Base-by-base conservation (phyloP, 2,329 filamentous ascomycete species). In the Nannizziopsis barbatae region DNA sequence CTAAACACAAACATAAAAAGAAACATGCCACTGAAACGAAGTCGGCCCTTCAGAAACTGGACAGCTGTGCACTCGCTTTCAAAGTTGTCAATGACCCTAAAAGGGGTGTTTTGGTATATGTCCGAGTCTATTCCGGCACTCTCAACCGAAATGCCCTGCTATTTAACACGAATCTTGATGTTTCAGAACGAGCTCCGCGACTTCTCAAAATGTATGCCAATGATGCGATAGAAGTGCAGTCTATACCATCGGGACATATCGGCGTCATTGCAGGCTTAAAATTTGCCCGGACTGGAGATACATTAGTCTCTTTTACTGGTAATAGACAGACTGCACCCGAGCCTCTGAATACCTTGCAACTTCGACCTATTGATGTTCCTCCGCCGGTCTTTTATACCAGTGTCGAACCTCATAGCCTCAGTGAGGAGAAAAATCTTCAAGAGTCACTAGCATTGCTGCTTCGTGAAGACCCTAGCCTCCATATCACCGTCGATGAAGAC, bases 331-430 rank as follows among this genome's bases (percentile, higher is more conserved):
- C 77, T 0, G 81, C 86, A 1, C 79, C 84, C 14, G 75, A 80
- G 12, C 75, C 79, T 0, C 69, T 95, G 42, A 80, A 82, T 43
- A 81, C 76, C 12, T 70, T 96, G 12, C 88, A 95, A 60, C 77
- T 98, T 32, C 80, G 87, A 12, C 87, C 92, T 0, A 92, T 94
- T 22, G 78, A 85, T 51, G 86, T 95, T 0, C 90, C 92, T 0
- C 88, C 92, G 0, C 88, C 92, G 0, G 92, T 98, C 0, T 95
- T 95, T 60, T 98, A 96, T 64, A 83, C 93, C n/a, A 86, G 89
- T 52, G 81, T 96, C 22, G 90, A 96, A 55, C 86, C 80, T 14
- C 70, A 87, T 56, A 83, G 86, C 57, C 71, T 86, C 30, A 76
- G 83, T 30, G 87, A 89, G 55, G 84, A 88, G 57, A 89, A 88